A percentile compares a stretch with the other conserved stretches of the same genome.
These are phyloP conservation scores for Hyphodiscus hymeniophilus DNA, from an alignment of 495 filamentous ascomycete species.

Conservation along the genomic window DNA sequence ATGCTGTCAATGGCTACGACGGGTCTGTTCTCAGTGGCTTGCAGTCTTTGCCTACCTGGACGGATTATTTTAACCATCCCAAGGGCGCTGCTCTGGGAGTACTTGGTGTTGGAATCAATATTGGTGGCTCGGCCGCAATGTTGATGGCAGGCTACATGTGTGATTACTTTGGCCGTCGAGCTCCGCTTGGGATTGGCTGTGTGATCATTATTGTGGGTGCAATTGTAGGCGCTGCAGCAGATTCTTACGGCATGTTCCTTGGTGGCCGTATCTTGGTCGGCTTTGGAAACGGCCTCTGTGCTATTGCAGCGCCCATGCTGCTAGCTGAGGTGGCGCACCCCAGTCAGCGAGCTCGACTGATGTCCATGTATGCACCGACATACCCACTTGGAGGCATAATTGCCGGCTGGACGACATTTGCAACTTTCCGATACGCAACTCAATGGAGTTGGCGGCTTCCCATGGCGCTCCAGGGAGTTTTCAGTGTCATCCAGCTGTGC, in stretches of 20 bases:
- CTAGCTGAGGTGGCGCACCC: background rate
- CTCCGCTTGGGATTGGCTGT: background rate
- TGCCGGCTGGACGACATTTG: background rate
- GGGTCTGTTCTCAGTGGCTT: background rate
- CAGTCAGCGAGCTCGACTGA: background rate
- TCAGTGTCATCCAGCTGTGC: background rate
- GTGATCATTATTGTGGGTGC: background rate
- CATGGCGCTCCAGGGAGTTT: background rate
- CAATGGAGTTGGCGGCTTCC: background rate
- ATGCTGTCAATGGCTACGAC: background rate
- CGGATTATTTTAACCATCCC: background rate
- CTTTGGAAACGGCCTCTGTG: background rate
- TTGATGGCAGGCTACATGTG: background rate
- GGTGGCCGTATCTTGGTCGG: background rate
- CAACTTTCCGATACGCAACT: background rate
- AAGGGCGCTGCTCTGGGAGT: background rate
- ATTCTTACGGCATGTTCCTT: background rate
- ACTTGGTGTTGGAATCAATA: background rate
- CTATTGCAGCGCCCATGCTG: background rate
- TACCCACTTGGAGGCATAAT: background rate
- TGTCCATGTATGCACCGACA: background rate
- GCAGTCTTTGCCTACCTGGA: background rate
- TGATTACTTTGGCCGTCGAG: background rate
- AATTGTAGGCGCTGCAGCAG: background rate
- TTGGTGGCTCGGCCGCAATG: background rate